phyloP scores from a whole-genome alignment of 495 filamentous ascomycete genomes.

The Pyronema domesticum region DNA sequence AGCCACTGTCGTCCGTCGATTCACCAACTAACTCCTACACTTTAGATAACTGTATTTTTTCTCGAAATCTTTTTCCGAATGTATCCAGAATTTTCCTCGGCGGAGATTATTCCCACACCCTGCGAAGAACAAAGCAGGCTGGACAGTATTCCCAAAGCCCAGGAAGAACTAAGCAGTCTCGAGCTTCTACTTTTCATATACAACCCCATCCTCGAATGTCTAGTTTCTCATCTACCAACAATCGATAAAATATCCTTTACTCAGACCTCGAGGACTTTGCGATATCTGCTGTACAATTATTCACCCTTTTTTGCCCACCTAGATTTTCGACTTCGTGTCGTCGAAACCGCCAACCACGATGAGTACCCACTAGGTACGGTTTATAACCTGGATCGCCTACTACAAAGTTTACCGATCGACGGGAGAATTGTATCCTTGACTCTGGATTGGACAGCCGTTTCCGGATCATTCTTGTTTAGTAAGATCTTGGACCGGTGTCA shows the following conservation, averaged over 20 bases:
- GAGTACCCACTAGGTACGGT: slow-evolving; percentile 23
- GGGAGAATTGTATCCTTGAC: slow-evolving; percentile 22
- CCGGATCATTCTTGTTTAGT: slow-evolving; percentile 22
- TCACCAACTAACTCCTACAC: too few relatives aligned
- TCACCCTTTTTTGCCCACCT: slow-evolving; percentile 23
- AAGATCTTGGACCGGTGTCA: slow-evolving; percentile 22
- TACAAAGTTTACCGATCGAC: slow-evolving; percentile 19
- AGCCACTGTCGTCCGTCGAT: too few relatives aligned
- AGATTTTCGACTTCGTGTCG: slow-evolving; percentile 20
- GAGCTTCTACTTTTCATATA: slow-evolving; percentile 24
- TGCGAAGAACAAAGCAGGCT: too few relatives aligned
- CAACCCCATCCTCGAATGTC: slow-evolving; percentile 23
- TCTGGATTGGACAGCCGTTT: slow-evolving; percentile 24
- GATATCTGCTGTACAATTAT: slow-evolving; percentile 17
- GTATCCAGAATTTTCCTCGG: too few relatives aligned
- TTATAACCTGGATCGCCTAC: slow-evolving; percentile 23
- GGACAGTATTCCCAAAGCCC: neutral
- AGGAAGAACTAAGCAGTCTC: slow-evolving; percentile 21
- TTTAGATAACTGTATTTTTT: too few relatives aligned
- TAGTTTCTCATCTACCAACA: slow-evolving; percentile 23
- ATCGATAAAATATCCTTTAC: slow-evolving; percentile 18
- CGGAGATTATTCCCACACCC: too few relatives aligned
- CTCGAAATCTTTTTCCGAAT: too few relatives aligned
- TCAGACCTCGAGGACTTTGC: slow-evolving; percentile 18
- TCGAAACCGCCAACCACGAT: slow-evolving; percentile 19